phyloP scores from a whole-genome alignment of 2,329 filamentous ascomycete species.

The Byssothecium circinans region DNA sequence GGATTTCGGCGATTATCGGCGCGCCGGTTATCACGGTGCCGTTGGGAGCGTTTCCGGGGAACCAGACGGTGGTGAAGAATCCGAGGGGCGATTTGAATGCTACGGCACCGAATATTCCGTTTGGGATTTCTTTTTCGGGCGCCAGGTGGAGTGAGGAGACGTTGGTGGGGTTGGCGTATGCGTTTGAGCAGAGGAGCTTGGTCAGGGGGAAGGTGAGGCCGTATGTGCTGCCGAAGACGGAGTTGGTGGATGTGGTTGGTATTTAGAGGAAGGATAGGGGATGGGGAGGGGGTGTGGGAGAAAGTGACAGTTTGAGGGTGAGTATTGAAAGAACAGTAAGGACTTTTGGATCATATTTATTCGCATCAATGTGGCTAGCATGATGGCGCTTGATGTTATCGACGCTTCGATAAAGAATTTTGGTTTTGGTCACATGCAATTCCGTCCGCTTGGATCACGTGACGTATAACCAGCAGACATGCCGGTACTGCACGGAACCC shows the following conservation, averaged over 20 bases:
- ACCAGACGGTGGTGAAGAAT: constrained; percentile 52
- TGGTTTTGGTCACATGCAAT: too few species aligned
- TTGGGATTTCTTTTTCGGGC: constrained; percentile 67
- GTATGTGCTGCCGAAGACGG: constrained; percentile 53
- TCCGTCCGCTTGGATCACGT: too few species aligned
- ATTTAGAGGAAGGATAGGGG: background rate
- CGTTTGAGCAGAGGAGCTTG: constrained; percentile 65
- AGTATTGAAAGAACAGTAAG: too few species aligned
- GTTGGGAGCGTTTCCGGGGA: constrained; percentile 58
- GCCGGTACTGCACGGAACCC: too few species aligned
- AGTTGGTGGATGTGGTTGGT: constrained; percentile 49
- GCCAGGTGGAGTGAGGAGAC: constrained; percentile 62
- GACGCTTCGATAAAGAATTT: too few species aligned
- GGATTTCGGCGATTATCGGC: constrained; percentile 59
- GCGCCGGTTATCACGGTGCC: constrained; percentile 66
- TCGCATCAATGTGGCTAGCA: too few species aligned
- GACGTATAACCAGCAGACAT: too few species aligned
- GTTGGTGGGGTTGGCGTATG: constrained; percentile 67
- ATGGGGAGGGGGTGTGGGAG: too few species aligned
- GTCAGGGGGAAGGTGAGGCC: constrained; percentile 52
- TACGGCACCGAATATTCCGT: constrained; percentile 58
- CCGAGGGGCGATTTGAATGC: constrained; percentile 55
- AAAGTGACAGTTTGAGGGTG: too few species aligned
- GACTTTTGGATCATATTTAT: too few species aligned
- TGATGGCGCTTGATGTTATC: too few species aligned